These are phyloP conservation scores for Fusarium illudens DNA, from an alignment of 2,329 filamentous ascomycete species.

Conservation along the genomic window DNA sequence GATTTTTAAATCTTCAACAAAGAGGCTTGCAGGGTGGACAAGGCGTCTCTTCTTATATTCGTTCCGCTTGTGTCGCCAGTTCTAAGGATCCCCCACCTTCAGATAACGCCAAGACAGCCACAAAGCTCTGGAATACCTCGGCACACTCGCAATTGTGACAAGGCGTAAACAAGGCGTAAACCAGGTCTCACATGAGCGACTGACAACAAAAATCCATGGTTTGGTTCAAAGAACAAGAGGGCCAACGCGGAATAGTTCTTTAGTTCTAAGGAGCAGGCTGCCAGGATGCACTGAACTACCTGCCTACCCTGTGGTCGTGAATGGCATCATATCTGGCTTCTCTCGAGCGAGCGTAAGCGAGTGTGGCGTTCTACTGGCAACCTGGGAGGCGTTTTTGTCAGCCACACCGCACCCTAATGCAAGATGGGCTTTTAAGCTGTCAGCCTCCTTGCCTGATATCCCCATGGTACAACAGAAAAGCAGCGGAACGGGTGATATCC, in stretches of 20 bases:
- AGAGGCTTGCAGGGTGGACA: neutral
- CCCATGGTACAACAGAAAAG: neutral
- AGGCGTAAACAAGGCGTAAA: neutral
- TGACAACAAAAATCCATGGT: no score
- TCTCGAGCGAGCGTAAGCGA: neutral
- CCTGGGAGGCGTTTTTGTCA: neutral
- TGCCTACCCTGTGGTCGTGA: neutral
- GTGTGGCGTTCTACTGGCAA: neutral
- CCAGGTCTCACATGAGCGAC: no score
- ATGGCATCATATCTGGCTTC: neutral
- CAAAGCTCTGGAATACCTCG: neutral
- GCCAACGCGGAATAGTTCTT: neutral
- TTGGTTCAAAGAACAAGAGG: no score
- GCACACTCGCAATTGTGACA: neutral
- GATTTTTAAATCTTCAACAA: neutral
- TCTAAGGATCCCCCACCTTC: neutral
- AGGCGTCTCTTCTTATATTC: neutral
- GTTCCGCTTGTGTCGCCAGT: neutral
- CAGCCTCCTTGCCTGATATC: neutral
- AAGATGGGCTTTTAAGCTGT: neutral
- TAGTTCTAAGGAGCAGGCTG: no score
- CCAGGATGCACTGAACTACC: no score
- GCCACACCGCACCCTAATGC: neutral
- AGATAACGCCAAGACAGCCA: neutral
- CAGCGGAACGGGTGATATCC: neutral